These are phyloP conservation scores for Cyamopsis tetragonoloba DNA, from an alignment of 306 rosid species.

Conservation along the genomic window DNA sequence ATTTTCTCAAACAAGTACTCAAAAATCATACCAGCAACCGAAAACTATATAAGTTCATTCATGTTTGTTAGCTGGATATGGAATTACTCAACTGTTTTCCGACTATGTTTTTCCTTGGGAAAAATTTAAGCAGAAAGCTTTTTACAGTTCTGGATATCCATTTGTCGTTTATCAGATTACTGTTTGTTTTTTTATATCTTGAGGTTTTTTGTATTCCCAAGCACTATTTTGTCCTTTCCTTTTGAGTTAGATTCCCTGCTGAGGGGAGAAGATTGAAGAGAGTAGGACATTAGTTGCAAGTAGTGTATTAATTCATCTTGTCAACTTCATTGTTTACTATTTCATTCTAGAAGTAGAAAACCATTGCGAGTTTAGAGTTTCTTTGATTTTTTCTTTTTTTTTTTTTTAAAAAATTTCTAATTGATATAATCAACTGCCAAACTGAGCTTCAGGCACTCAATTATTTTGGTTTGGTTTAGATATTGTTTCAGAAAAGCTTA, in stretches of 20 bases:
- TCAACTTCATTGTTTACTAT: not conserved
- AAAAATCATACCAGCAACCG: too few relatives aligned
- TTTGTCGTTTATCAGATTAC: not conserved
- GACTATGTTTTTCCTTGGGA: not conserved
- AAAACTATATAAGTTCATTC: conserved; percentile 3
- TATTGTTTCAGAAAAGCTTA: not conserved
- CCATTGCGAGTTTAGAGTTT: not conserved
- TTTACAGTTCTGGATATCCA: not conserved
- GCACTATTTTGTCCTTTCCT: not conserved
- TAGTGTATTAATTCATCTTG: not conserved
- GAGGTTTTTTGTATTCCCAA: not conserved
- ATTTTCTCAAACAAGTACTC: too few relatives aligned
- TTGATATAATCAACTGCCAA: not conserved
- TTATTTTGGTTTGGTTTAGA: not conserved
- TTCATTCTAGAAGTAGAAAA: not conserved
- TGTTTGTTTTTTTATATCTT: not conserved
- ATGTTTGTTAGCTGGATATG: not conserved
- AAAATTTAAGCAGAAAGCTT: not conserved
- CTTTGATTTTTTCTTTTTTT: not conserved
- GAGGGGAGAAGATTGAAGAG: not conserved
- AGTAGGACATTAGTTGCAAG: not conserved
- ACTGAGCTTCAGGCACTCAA: not conserved
- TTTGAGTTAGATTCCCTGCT: not conserved
- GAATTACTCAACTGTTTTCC: not conserved
- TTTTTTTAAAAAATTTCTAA: too few relatives aligned